Base-by-base conservation (phyloP, 1,284 basidiomycete genomes). In the Sanghuangporus sanghuang region DNA sequence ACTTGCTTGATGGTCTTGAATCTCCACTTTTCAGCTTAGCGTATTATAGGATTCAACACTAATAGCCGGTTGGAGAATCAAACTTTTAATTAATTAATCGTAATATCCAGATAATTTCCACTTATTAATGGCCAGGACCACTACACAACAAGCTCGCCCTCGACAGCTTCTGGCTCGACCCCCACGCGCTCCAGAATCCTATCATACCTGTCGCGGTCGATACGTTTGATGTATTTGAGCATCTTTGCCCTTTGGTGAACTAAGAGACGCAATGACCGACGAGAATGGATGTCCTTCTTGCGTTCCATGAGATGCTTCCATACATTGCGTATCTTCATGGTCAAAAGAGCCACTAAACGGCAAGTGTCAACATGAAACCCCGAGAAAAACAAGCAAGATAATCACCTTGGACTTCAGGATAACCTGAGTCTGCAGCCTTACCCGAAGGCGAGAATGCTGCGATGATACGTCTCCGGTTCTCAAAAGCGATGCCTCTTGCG, bases 331-430 rank as follows among this genome's bases (percentile, higher is more conserved):
- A 98, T 96, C 71, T 87, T 83, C 72, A 90, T 86, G 0, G 96
- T 98, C 61, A 95, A 73, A 27, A 98, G 77, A 0, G 96, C 96
- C 57, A 89, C 96, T 96, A 69, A 6, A 59, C 61, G 23, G 63
- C 27, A 52, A 55, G 57, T 7, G 66, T 16, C 58, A 62, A 49
- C 62, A 5, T 39, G 35, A 59, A 36, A 59, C 49, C 55, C 52
- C 9, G 67, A 54, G 49, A 56, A 58, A 62, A 35, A 52, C 42
- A 42, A 39, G 36, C 50, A 49, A 54, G n/a, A 49, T 38, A 76
- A 85, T 64, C 71, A 93, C 94, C 92, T 81, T 97, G 95, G 0
- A 96, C 95, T 70, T 95, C 91, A 0, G 91, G 83, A 60, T 87
- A 81, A 42, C 94, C 96, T 1, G 93, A 83, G 73, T 96, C 90